These are phyloP conservation scores for Plasmodium billcollinsi DNA, from an alignment of 169 alveolate genomes.

Conservation along the genomic window DNA sequence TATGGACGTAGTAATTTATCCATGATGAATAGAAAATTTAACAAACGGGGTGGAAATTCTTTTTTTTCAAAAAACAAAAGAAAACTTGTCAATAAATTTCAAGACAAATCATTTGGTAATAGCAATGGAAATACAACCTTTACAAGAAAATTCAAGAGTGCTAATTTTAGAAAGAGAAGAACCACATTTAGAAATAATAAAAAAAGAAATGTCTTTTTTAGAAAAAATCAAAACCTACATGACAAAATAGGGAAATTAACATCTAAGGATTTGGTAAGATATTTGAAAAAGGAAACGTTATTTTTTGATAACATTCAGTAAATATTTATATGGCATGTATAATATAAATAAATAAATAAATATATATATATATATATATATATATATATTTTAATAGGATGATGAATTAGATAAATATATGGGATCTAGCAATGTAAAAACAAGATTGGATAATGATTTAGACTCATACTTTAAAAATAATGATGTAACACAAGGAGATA, in stretches of 20 bases:
- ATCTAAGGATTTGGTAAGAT: slow-evolving; percentile 62
- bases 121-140: neutral
- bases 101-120: slow-evolving; percentile 18
- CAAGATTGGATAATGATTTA: slow-evolving; percentile 65
- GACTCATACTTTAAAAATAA: slow-evolving; percentile 69
- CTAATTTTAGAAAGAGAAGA: slow-evolving; percentile 39
- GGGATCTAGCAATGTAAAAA: slow-evolving; percentile 70
- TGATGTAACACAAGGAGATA: slow-evolving; percentile 26
- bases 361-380: too few species aligned
- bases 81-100: slow-evolving; percentile 21
- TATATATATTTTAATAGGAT: slow-evolving; percentile 17
- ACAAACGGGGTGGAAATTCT: slow-evolving; percentile 27
- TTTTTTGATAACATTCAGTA: neutral
- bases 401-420: slow-evolving; percentile 67
- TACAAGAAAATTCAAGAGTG: slow-evolving; percentile 9
- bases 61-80: slow-evolving; percentile 31
- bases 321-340: neutral
- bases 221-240: slow-evolving; percentile 46
- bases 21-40: slow-evolving; percentile 60
- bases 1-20: slow-evolving; percentile 73
- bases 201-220: slow-evolving; percentile 39
- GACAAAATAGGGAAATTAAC: slow-evolving; percentile 69
- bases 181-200: slow-evolving; percentile 16
- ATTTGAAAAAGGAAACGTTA: neutral
- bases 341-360: neutral